Evolutionary conservation across 1,284 basidiomycete genomes (phyloP).

Genomic region (Irpex sp.): DNA sequence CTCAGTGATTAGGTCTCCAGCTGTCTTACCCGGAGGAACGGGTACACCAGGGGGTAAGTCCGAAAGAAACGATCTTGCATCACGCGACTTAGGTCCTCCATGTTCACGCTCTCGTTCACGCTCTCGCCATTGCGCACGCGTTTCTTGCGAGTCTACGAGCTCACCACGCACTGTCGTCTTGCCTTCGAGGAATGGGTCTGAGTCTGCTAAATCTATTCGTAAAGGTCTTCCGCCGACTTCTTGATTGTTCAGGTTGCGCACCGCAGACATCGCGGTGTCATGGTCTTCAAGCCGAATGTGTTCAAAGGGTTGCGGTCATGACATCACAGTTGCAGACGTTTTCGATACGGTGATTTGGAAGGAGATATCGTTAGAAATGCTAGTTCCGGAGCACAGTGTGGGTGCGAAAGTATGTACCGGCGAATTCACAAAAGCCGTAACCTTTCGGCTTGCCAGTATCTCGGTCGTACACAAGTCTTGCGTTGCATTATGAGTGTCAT

Average conservation of each 20-base stretch:
- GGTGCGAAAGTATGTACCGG: slow-evolving; percentile 61
- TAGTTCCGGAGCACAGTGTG: slow-evolving; percentile 6
- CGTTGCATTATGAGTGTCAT: background rate
- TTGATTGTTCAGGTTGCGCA: slow-evolving; percentile 74
- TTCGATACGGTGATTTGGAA: background rate
- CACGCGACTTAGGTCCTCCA: slow-evolving; percentile 27
- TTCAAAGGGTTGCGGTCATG: too few species aligned
- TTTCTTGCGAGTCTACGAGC: slow-evolving; percentile 57
- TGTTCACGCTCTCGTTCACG: slow-evolving; percentile 36
- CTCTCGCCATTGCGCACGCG: slow-evolving; percentile 51
- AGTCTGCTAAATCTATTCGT: slow-evolving; percentile 65
- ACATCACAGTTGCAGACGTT: too few species aligned
- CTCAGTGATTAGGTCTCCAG: slow-evolving; percentile 85
- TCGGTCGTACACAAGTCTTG: slow-evolving; percentile 91
- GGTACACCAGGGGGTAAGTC: slow-evolving; percentile 78
- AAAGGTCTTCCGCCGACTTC: slow-evolving; percentile 69
- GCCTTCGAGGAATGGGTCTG: slow-evolving; percentile 43
- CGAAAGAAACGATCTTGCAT: slow-evolving; percentile 55
- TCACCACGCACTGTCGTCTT: slow-evolving; percentile 60
- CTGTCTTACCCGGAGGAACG: slow-evolving; percentile 69
- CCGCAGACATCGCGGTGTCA: slow-evolving; percentile 81
- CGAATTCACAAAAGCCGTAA: slow-evolving; percentile 97
- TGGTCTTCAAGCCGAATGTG: slow-evolving; percentile 59
- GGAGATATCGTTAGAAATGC: slow-evolving; percentile 8
- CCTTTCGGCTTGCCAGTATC: slow-evolving; percentile 96